phyloP scores from a whole-genome alignment of 2,329 filamentous ascomycete genomes.

The Colletotrichum truncatum region DNA sequence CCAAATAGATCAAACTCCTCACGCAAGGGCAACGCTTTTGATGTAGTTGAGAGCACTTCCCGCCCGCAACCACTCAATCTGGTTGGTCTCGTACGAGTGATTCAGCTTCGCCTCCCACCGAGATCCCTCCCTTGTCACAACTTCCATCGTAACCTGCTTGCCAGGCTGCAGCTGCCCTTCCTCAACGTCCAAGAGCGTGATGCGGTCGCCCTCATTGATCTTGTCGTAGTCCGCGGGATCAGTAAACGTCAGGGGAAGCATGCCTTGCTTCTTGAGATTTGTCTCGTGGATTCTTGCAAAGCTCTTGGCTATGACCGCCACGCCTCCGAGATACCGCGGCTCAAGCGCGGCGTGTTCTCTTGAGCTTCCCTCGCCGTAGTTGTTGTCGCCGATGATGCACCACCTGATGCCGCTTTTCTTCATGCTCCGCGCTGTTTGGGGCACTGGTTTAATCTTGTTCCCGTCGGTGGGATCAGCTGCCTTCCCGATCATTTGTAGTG shows the following conservation, averaged over 20 bases:
- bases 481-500: constrained; percentile 36
- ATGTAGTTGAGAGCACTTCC: constrained; percentile 47
- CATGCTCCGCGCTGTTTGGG: constrained; percentile 38
- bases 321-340: constrained; percentile 83
- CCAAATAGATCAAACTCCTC: background rate
- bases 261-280: constrained; percentile 86
- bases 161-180: constrained; percentile 36
- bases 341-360: constrained; percentile 90
- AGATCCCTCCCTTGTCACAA: constrained; percentile 35
- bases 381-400: constrained; percentile 45
- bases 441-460: constrained; percentile 34
- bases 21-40: constrained; percentile 21
- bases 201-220: constrained; percentile 51
- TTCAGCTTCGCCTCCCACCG: constrained; percentile 41
- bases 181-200: constrained; percentile 22
- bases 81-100: constrained; percentile 42
- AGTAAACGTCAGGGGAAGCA: constrained; percentile 68
- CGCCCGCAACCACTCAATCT: constrained; percentile 42
- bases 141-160: constrained; percentile 39
- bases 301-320: constrained; percentile 81
- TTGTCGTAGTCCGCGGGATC: constrained; percentile 81
- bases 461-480: constrained; percentile 34
- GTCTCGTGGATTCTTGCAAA: constrained; percentile 94
- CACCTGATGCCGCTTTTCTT: constrained; percentile 35
- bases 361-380: constrained; percentile 87